Percentiles rank a stretch among this genome's conserved stretches.
phyloP scores from a whole-genome alignment of 345 rosid species.

The Moricandia moricandioides region DNA sequence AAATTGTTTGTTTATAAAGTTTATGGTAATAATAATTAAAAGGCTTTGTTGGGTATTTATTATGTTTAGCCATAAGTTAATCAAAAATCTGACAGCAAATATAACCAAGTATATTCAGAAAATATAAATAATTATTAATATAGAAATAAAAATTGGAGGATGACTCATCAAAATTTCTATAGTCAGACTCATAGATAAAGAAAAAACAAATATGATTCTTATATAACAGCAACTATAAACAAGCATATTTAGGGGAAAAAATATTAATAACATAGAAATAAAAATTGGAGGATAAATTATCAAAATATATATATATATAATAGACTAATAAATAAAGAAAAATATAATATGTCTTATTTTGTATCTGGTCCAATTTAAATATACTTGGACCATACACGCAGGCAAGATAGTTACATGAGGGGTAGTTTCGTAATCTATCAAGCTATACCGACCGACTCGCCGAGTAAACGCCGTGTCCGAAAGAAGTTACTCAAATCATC shows the following conservation, averaged over 20 bases:
- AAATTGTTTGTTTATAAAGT: too few species aligned
- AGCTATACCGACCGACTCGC: constrained; percentile 7
- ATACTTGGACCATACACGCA: neutral
- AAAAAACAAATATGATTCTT: neutral
- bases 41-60: too few species aligned
- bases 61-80: too few species aligned
- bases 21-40: too few species aligned
- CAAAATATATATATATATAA: neutral
- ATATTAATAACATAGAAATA: too few species aligned
- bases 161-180: neutral
- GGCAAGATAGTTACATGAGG: neutral
- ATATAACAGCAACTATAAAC: neutral
- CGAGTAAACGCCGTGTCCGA: constrained; percentile 17
- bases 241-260: neutral
- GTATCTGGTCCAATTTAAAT: neutral
- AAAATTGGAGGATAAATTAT: neutral
- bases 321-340: neutral
- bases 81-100: neutral
- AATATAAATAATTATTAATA: neutral
- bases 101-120: neutral
- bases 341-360: neutral
- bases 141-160: neutral
- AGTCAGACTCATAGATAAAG: neutral
- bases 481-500: neutral
- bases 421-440: constrained; percentile 7